Evolutionary conservation across 805 yeast genomes (phyloP).

Genomic region (Saturnispora gosingensis): DNA sequence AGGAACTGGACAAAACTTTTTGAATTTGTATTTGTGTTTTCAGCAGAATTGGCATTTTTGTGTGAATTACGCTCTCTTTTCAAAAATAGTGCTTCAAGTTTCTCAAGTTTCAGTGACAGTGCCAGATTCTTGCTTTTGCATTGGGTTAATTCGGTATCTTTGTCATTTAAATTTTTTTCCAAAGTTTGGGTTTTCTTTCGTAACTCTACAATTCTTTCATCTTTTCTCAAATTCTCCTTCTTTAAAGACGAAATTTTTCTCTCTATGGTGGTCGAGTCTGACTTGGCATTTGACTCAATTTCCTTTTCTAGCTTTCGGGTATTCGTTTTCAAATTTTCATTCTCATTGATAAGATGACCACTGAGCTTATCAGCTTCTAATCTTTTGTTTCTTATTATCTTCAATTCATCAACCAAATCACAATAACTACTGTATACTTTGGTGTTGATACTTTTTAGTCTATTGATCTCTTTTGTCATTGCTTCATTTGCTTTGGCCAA

Average conservation of each 20-base stretch:
- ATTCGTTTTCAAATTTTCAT: background rate
- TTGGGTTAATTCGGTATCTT: slow-evolving; percentile 7
- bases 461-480: slow-evolving; percentile 13
- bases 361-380: background rate
- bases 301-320: background rate
- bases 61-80: background rate
- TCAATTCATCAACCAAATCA: slow-evolving; percentile 15
- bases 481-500: slow-evolving; percentile 2
- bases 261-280: background rate
- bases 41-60: background rate
- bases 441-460: slow-evolving; percentile 17
- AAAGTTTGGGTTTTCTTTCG: background rate
- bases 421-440: slow-evolving; percentile 22
- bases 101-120: slow-evolving; percentile 7
- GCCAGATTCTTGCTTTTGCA: slow-evolving; percentile 3
- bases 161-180: background rate
- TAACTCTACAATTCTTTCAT: background rate
- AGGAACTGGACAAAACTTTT: background rate
- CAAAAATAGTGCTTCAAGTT: slow-evolving; percentile 1
- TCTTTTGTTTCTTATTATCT: background rate
- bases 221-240: slow-evolving; percentile 1
- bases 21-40: background rate
- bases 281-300: background rate
- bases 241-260: background rate
- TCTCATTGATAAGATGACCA: background rate